Evolutionary conservation across 2,329 filamentous ascomycete species (phyloP), one percentile per base, ranked within the genome.

Genomic region (Pseudogymnoascus sp.): DNA sequence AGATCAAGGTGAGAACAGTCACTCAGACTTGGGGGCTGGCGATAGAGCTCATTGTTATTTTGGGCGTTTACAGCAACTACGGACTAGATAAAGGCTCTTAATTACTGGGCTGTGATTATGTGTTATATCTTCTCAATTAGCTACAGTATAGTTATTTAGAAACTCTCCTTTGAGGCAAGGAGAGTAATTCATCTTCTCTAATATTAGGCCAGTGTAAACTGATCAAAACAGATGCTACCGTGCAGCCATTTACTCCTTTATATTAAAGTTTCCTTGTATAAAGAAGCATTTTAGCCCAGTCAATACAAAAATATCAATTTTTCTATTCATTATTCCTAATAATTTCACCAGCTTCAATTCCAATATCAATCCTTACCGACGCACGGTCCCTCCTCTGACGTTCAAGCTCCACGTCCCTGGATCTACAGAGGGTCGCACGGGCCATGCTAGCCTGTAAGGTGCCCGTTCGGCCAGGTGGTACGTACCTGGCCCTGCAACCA

Each of bases 401-500:
- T 21, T 14, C 16, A 21, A 36, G 5, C 28, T 56, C 16, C 50
- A 56, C 50, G 50, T 34, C 28, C 50, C 50, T 56, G 50, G 50
- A 56, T 56, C 50, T 28, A 34, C 50, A 8, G 16, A 21, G n/a
- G 8, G 21, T 44, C 16, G 46, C 14, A 53, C 16, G 25, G 50
- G 50, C 50, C 50, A 18, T 56, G 5, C 28, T 56, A 56, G 50
- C 50, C 21, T 16, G 2, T 11, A 3, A 56, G 3, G 50, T 7
- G 50, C n/a, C 28, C 28, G 28, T 36, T 18, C 25, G n/a, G 50
- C 50, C 50, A 56, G 50, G 28, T 36, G 50, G 50, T 56, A 56
- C 50, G 50, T 56, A 56, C 50, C 50, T 56, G 50, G 5, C 50
- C 50, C 31, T 34, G 10, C 50, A 53, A 53, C 18, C 46, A 53